Base-by-base conservation (phyloP, 2,329 filamentous ascomycete genomes). In the Zarea fungicola region DNA sequence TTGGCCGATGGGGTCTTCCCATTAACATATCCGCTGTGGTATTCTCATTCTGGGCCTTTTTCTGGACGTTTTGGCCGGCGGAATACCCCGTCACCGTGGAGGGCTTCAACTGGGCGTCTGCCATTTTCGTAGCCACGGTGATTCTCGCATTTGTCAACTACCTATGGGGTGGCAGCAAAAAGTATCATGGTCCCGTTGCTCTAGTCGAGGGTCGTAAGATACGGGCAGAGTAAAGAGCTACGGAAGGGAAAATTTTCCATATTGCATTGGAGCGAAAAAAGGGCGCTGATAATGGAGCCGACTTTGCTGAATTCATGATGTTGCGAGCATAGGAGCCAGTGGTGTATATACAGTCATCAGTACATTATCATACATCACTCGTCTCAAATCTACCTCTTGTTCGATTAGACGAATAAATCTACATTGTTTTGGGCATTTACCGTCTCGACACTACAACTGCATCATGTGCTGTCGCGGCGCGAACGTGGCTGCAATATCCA, bases 1-100 rank as follows among this genome's bases (percentile, higher is more conserved):
- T 56, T n/a, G 54, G 54, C 19, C 37, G 31, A 29, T 53, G 40
- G 39, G 54, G 54, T 7, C 19, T 56, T 4, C 36, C 47, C 0
- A 45, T 54, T 6, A 56, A 56, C 28, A 19, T 40, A 2, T 26
- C 42, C 14, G 54, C 52, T 1, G 31, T 54, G 4, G 3, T 50
- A 6, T 52, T 36, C 34, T 43, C 31, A 3, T 1, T 45, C 4
- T 56, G 54, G 54, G 31, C 34, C 6, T 54, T 56, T 25, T 54
- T 56, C 43, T 56, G 52, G 54, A 42, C 43, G 10, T 56, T 54
- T 25, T 56, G 54, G 52, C 52, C 54, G 3, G 39, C 49, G 23
- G 18, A 28, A 3, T 47, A 49, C 14, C 54, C 51, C 1, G 50
- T 56, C 3, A 51, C 50, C 3, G 32, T 42, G 18, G 41, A 10